Evolutionary conservation across 345 rosid genomes (phyloP), one percentile per base, ranked within the genome.

Genomic region (Arabidopsis suecica): DNA sequence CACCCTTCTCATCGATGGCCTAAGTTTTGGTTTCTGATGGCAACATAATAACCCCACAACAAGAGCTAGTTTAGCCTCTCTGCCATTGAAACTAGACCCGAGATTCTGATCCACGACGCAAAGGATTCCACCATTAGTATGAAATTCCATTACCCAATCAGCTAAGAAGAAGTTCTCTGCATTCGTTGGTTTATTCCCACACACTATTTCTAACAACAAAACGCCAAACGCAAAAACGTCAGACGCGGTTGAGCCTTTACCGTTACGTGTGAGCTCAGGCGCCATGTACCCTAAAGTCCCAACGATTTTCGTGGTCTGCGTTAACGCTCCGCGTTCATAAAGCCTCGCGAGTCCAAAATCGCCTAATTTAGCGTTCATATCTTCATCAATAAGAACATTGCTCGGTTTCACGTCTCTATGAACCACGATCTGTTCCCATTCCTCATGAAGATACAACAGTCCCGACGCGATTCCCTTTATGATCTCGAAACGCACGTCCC

Each of bases 281-380:
- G 93, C 90, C 55, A 88, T 77, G 64, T 88, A 88, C 32, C 93
- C 90, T n/a, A 86, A 60, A 13, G 93, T 88, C 45, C 93, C 93
- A 1, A 86, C 88, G 4, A 88, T 69, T 44, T 73, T 79, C 0
- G 90, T 86, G 1, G 86, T 83, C 7, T 81, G 83, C 12, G 83
- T 61, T 30, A 64, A 49, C 61, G 69, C 70, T 6, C 87, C 90
- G n/a, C 84, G 93, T 28, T 86, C 86, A 30, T 81, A 76, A 18
- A 86, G 66, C 82, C 93, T 81, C 3, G 90, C 93, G 5, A 85
- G 88, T 22, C 93, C 90, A 28, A 88, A 88, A 51, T 88, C 90
- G 6, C 93, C 86, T 8, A 86, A 68, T 28, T 83, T 73, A 0
- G 83, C 70, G 45, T 54, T 73, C 82, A 78, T 66, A 2, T 73